Evolutionary conservation across 306 rosid genomes (phyloP).

Genomic region (Quercus bicolor): DNA sequence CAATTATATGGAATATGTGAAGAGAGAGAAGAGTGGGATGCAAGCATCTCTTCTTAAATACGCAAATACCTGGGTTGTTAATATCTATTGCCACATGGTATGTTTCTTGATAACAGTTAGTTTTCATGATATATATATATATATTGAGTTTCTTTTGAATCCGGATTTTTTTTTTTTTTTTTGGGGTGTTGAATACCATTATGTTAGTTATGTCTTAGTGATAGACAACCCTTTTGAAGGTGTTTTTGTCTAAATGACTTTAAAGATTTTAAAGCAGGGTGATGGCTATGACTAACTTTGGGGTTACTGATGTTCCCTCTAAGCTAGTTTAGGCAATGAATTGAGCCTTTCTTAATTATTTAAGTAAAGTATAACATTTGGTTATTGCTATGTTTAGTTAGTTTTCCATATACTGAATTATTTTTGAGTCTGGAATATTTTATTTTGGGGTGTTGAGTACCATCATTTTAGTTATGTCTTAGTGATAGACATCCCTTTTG

Average conservation of each 20-base stretch:
- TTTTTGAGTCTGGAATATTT: not conserved
- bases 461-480: not conserved
- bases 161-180: not conserved
- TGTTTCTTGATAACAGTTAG: slow-evolving; percentile 12
- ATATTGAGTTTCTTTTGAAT: not conserved
- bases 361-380: not conserved
- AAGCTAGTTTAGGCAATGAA: too few species aligned
- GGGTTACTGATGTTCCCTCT: too few species aligned
- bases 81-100: slow-evolving; percentile 94
- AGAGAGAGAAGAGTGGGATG: slow-evolving; percentile 89
- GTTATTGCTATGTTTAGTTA: not conserved
- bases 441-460: not conserved
- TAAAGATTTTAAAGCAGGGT: too few species aligned
- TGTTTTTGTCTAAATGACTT: too few species aligned
- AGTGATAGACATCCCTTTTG: too few species aligned
- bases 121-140: not conserved
- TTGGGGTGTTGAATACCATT: not conserved
- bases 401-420: not conserved
- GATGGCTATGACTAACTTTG: too few species aligned
- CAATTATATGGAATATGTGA: slow-evolving; percentile 92
- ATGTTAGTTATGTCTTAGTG: too few species aligned
- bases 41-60: slow-evolving; percentile 70
- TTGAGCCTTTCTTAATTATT: too few species aligned
- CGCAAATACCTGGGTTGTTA: slow-evolving; percentile 81
- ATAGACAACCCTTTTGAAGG: too few species aligned